Conservation (phyloP, 495 filamentous ascomycete genomes). For the Penicillium egyptiacum region DNA sequence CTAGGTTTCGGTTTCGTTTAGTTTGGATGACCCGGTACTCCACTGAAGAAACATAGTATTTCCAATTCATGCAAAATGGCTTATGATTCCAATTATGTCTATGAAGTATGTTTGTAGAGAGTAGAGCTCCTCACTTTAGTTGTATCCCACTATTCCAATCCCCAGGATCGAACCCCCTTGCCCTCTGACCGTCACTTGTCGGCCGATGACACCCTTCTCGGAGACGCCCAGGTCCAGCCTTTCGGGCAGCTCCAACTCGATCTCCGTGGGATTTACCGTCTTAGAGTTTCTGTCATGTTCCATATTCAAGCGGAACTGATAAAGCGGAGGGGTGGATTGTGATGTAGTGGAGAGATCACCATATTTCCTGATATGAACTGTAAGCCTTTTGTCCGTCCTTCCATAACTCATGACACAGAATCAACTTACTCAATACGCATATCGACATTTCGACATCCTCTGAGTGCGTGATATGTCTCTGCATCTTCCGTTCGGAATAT, state of each 20-base stretch:
- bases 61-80: neutral
- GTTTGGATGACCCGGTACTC: neutral
- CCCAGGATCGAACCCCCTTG: conserved; percentile 31
- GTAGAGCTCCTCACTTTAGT: conserved; percentile 20
- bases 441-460: conserved; percentile 21
- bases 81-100: conserved; percentile 1
- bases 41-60: neutral
- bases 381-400: conserved; percentile 8
- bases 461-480: conserved; percentile 21
- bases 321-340: conserved; percentile 16
- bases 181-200: conserved; percentile 36
- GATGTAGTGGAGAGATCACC: conserved; percentile 34
- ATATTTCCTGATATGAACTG: conserved; percentile 26
- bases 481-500: conserved; percentile 33
- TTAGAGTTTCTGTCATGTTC: conserved; percentile 2
- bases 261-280: conserved; percentile 10
- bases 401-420: neutral
- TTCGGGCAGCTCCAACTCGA: conserved; percentile 55
- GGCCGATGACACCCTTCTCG: conserved; percentile 41
- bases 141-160: conserved; percentile 42
- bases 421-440: conserved; percentile 41
- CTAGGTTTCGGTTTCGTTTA: neutral
- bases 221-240: conserved; percentile 57
- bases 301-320: conserved; percentile 29
- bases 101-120: conserved; percentile 6